These are phyloP conservation scores for Pythium coloratum DNA, from an alignment of 352 stramenopile species.

Conservation along the genomic window DNA sequence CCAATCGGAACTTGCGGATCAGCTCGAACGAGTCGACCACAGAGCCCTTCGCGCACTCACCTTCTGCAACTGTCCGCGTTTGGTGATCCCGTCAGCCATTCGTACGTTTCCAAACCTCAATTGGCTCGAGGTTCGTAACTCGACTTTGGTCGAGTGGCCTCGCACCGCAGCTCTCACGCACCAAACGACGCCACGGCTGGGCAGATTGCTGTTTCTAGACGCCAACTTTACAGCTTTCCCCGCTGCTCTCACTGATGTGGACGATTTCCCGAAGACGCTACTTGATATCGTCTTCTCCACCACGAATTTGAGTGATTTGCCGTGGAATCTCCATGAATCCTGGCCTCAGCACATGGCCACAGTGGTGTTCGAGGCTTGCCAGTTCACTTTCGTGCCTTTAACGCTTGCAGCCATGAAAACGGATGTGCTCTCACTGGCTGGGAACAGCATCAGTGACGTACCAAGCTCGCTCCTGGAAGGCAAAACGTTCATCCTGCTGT, in stretches of 20 bases:
- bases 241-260: not conserved
- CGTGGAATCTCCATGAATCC: not conserved
- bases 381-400: not conserved
- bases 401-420: constrained; percentile 3
- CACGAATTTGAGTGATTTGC: constrained; percentile 15
- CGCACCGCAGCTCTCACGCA: not conserved
- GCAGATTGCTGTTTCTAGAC: constrained; percentile 9
- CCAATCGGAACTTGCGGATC: not conserved
- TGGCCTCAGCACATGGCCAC: constrained; percentile 6
- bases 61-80: constrained; percentile 13
- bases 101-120: constrained; percentile 13
- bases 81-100: constrained; percentile 19
- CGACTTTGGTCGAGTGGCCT: constrained; percentile 10
- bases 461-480: constrained; percentile 2
- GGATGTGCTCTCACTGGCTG: constrained; percentile 12
- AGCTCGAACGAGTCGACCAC: not conserved
- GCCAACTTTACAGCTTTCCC: constrained; percentile 17
- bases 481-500: constrained; percentile 13
- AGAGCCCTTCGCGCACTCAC: constrained; percentile 6
- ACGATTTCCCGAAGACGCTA: constrained; percentile 4
- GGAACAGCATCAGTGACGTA: constrained; percentile 5
- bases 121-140: constrained; percentile 22
- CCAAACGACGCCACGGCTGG: constrained; percentile 1
- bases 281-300: constrained; percentile 11
- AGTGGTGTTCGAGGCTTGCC: constrained; percentile 14